Evolutionary conservation across 306 rosid species (phyloP).

Genomic region (Cucurbita pepo): DNA sequence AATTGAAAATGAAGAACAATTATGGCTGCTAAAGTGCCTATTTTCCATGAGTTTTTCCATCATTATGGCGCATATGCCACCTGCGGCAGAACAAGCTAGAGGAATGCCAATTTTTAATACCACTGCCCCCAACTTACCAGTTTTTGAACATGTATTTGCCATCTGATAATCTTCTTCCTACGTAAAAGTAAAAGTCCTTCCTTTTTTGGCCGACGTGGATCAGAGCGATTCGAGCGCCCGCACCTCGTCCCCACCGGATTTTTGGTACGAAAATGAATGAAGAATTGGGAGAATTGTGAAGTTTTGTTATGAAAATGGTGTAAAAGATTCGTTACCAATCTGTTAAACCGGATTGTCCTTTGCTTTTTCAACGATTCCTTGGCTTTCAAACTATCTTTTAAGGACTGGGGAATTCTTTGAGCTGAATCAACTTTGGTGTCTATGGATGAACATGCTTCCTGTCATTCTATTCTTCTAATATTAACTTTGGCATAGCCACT

Average conservation of each 20-base stretch:
- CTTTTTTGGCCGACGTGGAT: neutral
- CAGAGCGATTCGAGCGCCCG: neutral
- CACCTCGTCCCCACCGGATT: too few species aligned
- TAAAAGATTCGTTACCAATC: conserved; percentile 9
- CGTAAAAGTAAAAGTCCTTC: neutral
- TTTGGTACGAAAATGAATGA: neutral
- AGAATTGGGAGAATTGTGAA: neutral
- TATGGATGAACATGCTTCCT: conserved; percentile 8
- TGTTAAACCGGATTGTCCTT: conserved; percentile 10
- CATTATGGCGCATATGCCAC: conserved; percentile 37
- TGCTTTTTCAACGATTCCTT: conserved; percentile 30
- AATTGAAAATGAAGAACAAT: conserved; percentile 2
- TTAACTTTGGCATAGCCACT: neutral
- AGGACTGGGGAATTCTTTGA: conserved; percentile 27
- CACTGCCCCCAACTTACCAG: conserved; percentile 23
- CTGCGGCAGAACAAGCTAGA: conserved; percentile 43
- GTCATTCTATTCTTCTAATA: conserved; percentile 14
- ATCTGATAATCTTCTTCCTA: conserved; percentile 1
- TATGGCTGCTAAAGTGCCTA: conserved; percentile 13
- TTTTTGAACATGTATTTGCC: conserved; percentile 31
- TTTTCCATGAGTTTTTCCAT: conserved; percentile 16
- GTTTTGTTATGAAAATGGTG: neutral
- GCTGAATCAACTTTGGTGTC: conserved; percentile 8
- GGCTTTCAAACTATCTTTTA: conserved; percentile 1
- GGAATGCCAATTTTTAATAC: conserved; percentile 61